phyloP scores from a whole-genome alignment of 192 early-diverging fungal species.

The Entophlyctis luteolus region DNA sequence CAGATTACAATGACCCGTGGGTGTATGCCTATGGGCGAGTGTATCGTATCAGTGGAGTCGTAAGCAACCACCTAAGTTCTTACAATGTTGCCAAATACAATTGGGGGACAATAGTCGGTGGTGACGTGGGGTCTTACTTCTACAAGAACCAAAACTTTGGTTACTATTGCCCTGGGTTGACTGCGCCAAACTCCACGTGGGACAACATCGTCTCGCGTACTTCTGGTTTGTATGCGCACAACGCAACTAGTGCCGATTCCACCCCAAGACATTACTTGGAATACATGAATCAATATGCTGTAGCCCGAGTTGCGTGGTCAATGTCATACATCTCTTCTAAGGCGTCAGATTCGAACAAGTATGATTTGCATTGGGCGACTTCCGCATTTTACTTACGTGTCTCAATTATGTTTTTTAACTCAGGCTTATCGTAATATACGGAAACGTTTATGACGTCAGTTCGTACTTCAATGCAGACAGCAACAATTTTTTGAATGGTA shows the following conservation, averaged over 20 bases:
- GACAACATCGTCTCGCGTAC: slow-evolving; percentile 37
- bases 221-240: slow-evolving; percentile 24
- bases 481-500: slow-evolving; percentile 23
- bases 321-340: slow-evolving; percentile 23
- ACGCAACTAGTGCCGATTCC: slow-evolving; percentile 25
- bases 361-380: background rate
- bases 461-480: slow-evolving; percentile 36
- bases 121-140: slow-evolving; percentile 47
- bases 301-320: slow-evolving; percentile 41
- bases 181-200: slow-evolving; percentile 29
- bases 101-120: slow-evolving; percentile 32
- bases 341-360: slow-evolving; percentile 21
- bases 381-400: background rate
- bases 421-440: slow-evolving; percentile 45
- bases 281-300: slow-evolving; percentile 53
- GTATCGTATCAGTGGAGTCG: slow-evolving; percentile 36
- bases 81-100: slow-evolving; percentile 34
- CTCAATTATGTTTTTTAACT: slow-evolving; percentile 6
- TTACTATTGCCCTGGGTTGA: slow-evolving; percentile 41
- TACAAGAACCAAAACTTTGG: slow-evolving; percentile 34
- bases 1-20: slow-evolving; percentile 29
- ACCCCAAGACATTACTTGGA: slow-evolving; percentile 40
- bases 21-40: slow-evolving; percentile 50
- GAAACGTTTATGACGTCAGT: slow-evolving; percentile 56
- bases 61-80: slow-evolving; percentile 29